phyloP scores from a whole-genome alignment of 306 rosid species.

The Cucurbita pepo region DNA sequence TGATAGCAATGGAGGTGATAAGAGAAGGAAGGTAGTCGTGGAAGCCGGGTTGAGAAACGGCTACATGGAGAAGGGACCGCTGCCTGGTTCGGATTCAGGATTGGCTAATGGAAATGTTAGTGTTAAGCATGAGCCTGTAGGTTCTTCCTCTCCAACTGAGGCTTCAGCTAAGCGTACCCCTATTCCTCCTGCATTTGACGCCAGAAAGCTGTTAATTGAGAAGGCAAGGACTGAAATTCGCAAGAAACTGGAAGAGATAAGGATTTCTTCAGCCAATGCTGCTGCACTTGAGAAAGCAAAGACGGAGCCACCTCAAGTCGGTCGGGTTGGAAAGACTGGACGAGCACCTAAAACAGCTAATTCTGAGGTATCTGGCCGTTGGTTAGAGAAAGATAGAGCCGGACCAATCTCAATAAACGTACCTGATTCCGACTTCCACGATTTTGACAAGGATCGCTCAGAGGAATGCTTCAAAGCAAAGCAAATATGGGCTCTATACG shows the following conservation, averaged over 20 bases:
- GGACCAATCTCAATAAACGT: conserved; percentile 47
- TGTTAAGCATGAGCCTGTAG: conserved; percentile 30
- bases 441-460: conserved; percentile 82
- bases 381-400: conserved; percentile 28
- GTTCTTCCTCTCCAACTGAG: conserved; percentile 26
- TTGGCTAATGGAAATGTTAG: conserved; percentile 48
- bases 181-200: conserved; percentile 62
- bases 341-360: conserved; percentile 22
- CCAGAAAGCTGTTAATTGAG: conserved; percentile 65
- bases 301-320: conserved; percentile 17
- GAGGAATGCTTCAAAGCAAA: conserved; percentile 91
- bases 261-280: conserved; percentile 33
- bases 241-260: conserved; percentile 68
- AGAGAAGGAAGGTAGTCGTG: conserved; percentile 47
- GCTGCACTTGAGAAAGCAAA: conserved; percentile 25
- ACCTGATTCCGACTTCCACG: conserved; percentile 96
- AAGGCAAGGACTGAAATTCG: conserved; percentile 69
- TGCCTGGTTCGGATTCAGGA: conserved; percentile 32
- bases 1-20: conserved; percentile 36
- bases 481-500: conserved; percentile 98
- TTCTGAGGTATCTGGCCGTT: conserved; percentile 23
- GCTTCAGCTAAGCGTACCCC: conserved; percentile 39
- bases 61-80: conserved; percentile 29
- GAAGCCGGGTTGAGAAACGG: conserved; percentile 43
- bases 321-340: conserved; percentile 17